Percentiles rank a stretch among this genome's conserved stretches.
phyloP scores from a whole-genome alignment of 2,329 filamentous ascomycete species.

The Cladosporium austrohemisphaericum region DNA sequence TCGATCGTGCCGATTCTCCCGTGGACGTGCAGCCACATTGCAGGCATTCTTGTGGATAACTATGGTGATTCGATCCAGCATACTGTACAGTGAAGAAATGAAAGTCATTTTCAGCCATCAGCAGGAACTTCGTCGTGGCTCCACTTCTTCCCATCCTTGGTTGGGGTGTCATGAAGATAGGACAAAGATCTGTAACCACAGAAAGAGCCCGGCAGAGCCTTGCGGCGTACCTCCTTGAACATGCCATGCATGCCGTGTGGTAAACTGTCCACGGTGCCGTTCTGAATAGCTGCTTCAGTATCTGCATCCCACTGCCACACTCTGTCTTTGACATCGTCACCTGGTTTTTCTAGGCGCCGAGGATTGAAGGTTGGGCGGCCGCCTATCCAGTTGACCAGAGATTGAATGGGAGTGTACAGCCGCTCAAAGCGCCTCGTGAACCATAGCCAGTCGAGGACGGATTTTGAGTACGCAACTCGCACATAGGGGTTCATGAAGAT shows the following conservation, averaged over 20 bases:
- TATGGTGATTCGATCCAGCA: too few species aligned
- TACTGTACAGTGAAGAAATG: too few species aligned
- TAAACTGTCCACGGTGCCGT: neutral
- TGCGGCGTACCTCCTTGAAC: neutral
- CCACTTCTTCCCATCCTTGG: neutral
- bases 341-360: slow-evolving; percentile 57
- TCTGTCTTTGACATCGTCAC: slow-evolving; percentile 50
- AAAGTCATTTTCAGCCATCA: too few species aligned
- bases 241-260: neutral
- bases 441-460: slow-evolving; percentile 56
- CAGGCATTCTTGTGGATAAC: too few species aligned
- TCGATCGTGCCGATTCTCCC: too few species aligned
- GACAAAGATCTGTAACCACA: neutral
- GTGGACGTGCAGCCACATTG: too few species aligned
- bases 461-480: slow-evolving; percentile 63
- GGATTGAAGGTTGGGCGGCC: slow-evolving; percentile 59
- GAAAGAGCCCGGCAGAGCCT: neutral
- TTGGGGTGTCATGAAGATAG: neutral
- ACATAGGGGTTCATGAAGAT: slow-evolving; percentile 74
- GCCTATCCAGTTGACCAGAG: slow-evolving; percentile 53
- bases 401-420: slow-evolving; percentile 58
- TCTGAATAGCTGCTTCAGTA: slow-evolving; percentile 23
- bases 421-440: slow-evolving; percentile 63
- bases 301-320: slow-evolving; percentile 52
- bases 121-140: too few species aligned